These are phyloP conservation scores for Cornus controversa DNA, from an alignment of 148 eudicot genomes.

Conservation along the genomic window DNA sequence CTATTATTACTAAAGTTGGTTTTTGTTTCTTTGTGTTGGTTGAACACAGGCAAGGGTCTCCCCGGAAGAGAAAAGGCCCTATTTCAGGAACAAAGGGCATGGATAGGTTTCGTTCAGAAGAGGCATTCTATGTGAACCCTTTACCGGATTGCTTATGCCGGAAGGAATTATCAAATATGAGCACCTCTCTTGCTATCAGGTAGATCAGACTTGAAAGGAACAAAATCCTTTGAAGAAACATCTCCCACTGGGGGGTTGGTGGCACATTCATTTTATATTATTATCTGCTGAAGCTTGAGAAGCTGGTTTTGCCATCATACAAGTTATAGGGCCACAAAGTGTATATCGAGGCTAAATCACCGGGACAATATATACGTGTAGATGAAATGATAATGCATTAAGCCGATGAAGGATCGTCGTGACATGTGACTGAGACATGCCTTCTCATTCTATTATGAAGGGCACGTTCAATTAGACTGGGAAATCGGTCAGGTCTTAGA, in stretches of 20 bases:
- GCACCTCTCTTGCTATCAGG: slow-evolving; percentile 23
- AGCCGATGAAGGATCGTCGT: not conserved
- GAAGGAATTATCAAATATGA: slow-evolving; percentile 19
- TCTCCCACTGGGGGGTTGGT: not conserved
- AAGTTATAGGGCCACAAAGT: not conserved
- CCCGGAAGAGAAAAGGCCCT: slow-evolving; percentile 93
- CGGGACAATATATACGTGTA: not conserved
- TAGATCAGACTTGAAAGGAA: slow-evolving; percentile 14
- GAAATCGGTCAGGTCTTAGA: not conserved
- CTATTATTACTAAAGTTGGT: not conserved
- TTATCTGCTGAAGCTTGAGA: slow-evolving; percentile 6
- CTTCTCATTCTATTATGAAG: not conserved
- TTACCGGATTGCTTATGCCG: slow-evolving; percentile 90
- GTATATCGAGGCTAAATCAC: not conserved
- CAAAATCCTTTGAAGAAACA: not conserved
- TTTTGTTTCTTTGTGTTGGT: slow-evolving; percentile 1
- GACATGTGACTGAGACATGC: not conserved
- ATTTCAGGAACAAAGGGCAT: slow-evolving; percentile 85
- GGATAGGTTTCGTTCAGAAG: slow-evolving; percentile 91
- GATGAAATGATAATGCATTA: not conserved
- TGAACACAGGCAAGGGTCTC: slow-evolving; percentile 88
- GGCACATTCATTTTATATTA: not conserved
- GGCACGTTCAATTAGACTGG: not conserved
- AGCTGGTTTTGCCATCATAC: not conserved
- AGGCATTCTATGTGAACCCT: slow-evolving; percentile 93